Percentiles rank a stretch among this genome's conserved stretches.
These are phyloP conservation scores for Dipteronia dyeriana DNA, from an alignment of 345 rosid genomes.

Conservation along the genomic window DNA sequence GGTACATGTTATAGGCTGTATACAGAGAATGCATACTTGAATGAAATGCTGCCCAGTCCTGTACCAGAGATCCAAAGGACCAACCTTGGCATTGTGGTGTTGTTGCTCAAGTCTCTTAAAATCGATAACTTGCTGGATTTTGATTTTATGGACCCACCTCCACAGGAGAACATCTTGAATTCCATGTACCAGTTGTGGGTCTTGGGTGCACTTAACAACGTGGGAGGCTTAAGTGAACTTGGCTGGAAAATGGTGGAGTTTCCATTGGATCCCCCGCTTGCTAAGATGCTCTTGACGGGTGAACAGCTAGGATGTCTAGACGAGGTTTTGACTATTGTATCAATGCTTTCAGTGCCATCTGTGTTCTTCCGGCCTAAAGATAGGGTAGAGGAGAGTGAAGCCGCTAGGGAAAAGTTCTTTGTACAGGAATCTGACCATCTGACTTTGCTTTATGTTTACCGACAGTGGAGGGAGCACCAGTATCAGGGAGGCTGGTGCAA, in stretches of 20 bases:
- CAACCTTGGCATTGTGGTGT: slow-evolving; percentile 93
- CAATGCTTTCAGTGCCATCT: slow-evolving; percentile 98
- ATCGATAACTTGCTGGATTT: slow-evolving; percentile 89
- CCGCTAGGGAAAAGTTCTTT: slow-evolving; percentile 85
- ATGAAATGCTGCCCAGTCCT: slow-evolving; percentile 86
- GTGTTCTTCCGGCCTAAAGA: slow-evolving; percentile 98
- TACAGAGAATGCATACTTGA: slow-evolving; percentile 86
- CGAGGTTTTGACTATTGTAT: slow-evolving; percentile 95
- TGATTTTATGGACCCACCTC: slow-evolving; percentile 99
- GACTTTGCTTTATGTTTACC: slow-evolving; percentile 80
- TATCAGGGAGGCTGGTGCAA: slow-evolving; percentile 97
- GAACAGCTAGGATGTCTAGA: slow-evolving; percentile 73
- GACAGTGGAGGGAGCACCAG: slow-evolving; percentile 94
- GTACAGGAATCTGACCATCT: slow-evolving; percentile 96
- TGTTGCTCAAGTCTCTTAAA: slow-evolving; percentile 90
- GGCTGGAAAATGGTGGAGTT: slow-evolving; percentile 99
- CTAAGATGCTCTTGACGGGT: slow-evolving; percentile 98
- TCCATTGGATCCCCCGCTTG: slow-evolving; percentile 96
- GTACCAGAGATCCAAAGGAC: slow-evolving; percentile 99
- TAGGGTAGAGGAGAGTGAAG: slow-evolving; percentile 94
- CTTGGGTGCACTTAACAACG: slow-evolving; percentile 90
- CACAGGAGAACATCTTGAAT: slow-evolving; percentile 94
- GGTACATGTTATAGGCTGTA: slow-evolving; percentile 95
- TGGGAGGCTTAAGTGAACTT: slow-evolving; percentile 76
- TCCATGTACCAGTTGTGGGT: slow-evolving; percentile 99